Evolutionary conservation across 352 stramenopile genomes (phyloP).

Genomic region (Thalassiosira ordinaria): DNA sequence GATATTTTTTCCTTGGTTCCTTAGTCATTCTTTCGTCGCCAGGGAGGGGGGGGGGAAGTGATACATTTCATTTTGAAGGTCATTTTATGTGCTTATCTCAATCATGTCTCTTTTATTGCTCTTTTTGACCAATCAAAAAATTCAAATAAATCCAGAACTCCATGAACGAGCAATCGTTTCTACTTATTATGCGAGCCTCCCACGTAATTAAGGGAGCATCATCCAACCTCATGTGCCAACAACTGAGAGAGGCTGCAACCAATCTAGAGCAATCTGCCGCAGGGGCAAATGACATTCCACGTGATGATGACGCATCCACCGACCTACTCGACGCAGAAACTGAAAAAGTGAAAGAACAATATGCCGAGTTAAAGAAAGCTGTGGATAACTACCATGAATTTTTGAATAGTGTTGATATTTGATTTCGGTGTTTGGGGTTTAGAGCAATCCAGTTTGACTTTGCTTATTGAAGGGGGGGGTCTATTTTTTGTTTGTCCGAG

Average conservation of each 20-base stretch:
- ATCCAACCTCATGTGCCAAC: constrained; percentile 82
- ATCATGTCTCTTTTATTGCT: constrained; percentile 13
- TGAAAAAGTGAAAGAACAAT: constrained; percentile 57
- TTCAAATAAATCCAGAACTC: constrained; percentile 52
- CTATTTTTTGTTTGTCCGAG: too few species aligned
- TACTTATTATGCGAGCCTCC: constrained; percentile 72
- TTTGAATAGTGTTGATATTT: constrained; percentile 66
- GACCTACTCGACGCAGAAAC: constrained; percentile 33
- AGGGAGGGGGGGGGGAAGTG: too few species aligned
- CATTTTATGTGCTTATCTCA: too few species aligned
- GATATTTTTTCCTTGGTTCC: too few species aligned
- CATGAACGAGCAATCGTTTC: constrained; percentile 63
- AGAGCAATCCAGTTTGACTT: too few species aligned
- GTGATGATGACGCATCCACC: constrained; percentile 19
- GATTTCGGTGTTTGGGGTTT: constrained; percentile 14
- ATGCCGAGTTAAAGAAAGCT: constrained; percentile 65
- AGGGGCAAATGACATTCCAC: constrained; percentile 37
- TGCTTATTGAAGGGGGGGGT: too few species aligned
- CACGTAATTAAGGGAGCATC: constrained; percentile 85
- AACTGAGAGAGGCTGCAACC: constrained; percentile 68
- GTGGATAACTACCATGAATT: constrained; percentile 73
- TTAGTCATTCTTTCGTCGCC: too few species aligned
- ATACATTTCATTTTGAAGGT: too few species aligned
- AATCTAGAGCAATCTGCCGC: constrained; percentile 69
- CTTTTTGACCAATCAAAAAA: not conserved